Conservation (phyloP, 2,329 filamentous ascomycete genomes). For the Grosmannia serpens region DNA sequence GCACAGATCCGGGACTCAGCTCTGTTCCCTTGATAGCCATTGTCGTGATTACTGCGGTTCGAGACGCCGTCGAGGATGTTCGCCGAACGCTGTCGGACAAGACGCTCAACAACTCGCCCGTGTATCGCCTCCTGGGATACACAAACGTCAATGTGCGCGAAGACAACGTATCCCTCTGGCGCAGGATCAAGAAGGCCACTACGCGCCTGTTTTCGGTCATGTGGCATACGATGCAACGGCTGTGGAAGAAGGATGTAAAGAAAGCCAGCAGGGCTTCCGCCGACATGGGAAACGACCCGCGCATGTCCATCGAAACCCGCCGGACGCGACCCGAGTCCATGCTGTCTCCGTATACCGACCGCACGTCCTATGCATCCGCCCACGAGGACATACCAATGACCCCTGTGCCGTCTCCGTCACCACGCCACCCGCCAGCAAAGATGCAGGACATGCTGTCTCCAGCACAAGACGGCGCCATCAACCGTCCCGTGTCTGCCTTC, state of each 20-base stretch:
- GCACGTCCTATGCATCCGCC: slow-evolving; percentile 40
- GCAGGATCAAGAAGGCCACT: slow-evolving; percentile 79
- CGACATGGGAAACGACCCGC: slow-evolving; percentile 39
- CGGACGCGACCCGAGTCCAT: slow-evolving; percentile 41
- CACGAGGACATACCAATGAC: slow-evolving; percentile 86
- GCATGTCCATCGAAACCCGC: slow-evolving; percentile 56
- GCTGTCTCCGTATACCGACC: slow-evolving; percentile 35
- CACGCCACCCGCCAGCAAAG: slow-evolving; percentile 26
- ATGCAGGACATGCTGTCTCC: slow-evolving; percentile 24
- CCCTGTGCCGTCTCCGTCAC: slow-evolving; percentile 73
- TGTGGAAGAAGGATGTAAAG: slow-evolving; percentile 41
- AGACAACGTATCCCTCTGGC: slow-evolving; percentile 77
- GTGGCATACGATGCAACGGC: slow-evolving; percentile 32
- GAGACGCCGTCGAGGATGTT: slow-evolving; percentile 94
- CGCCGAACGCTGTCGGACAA: slow-evolving; percentile 82
- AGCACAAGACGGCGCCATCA: slow-evolving; percentile 23
- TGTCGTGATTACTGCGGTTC: slow-evolving; percentile 75
- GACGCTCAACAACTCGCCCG: slow-evolving; percentile 89
- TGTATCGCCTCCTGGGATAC: slow-evolving; percentile 81
- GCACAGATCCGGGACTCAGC: slow-evolving; percentile 77
- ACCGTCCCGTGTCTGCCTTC: slow-evolving; percentile 20
- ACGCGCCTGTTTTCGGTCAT: slow-evolving; percentile 48
- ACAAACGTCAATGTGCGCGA: slow-evolving; percentile 87
- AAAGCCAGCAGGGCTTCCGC: slow-evolving; percentile 31
- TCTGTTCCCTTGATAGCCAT: slow-evolving; percentile 91